Evolutionary conservation across 495 filamentous ascomycete genomes (phyloP).

Genomic region (Elaphomyces granulatus): DNA sequence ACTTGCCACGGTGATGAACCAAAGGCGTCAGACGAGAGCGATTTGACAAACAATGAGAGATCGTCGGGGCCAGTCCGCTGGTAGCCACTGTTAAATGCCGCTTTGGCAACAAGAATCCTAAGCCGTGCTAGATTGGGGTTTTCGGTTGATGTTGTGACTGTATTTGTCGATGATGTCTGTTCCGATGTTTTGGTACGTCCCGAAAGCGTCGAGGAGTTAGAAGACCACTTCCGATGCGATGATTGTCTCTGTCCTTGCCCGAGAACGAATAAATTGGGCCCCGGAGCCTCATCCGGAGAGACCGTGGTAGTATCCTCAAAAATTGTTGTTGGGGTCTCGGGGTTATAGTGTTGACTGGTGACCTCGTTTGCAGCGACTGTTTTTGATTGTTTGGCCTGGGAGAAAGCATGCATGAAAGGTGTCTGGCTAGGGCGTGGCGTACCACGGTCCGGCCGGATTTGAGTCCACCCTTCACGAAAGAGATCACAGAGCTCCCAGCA

Average conservation of each 20-base stretch:
- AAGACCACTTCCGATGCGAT: constrained; percentile 50
- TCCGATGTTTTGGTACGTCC: constrained; percentile 57
- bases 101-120: constrained; percentile 63
- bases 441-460: constrained; percentile 70
- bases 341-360: constrained; percentile 33
- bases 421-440: constrained; percentile 75
- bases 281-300: constrained; percentile 59
- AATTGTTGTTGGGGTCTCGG: constrained; percentile 84
- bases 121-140: constrained; percentile 60
- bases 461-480: constrained; percentile 85
- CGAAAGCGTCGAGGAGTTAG: constrained; percentile 54
- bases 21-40: constrained; percentile 62
- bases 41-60: constrained; percentile 57
- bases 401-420: constrained; percentile 44
- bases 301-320: constrained; percentile 72
- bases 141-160: constrained; percentile 47
- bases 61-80: constrained; percentile 28
- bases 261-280: constrained; percentile 76
- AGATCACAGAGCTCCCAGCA: constrained; percentile 95
- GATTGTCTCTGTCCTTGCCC: constrained; percentile 39
- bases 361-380: constrained; percentile 18
- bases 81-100: constrained; percentile 68
- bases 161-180: constrained; percentile 60
- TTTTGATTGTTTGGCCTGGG: constrained; percentile 28
- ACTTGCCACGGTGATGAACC: constrained; percentile 56